Conservation (phyloP, 345 rosid genomes). For the Linum trigynum region DNA sequence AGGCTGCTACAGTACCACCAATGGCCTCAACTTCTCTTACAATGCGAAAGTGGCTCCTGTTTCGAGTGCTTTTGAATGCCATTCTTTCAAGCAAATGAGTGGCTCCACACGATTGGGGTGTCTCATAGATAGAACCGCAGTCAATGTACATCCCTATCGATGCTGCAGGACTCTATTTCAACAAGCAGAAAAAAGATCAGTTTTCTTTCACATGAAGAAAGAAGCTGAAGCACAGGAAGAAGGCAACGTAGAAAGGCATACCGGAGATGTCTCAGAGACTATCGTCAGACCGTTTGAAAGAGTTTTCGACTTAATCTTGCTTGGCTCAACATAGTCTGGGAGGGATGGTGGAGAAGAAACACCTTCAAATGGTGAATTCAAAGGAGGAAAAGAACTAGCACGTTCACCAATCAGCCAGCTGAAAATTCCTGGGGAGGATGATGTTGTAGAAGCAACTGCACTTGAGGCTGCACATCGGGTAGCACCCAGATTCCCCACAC, state of each 20-base stretch:
- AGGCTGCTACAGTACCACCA: constrained; percentile 65
- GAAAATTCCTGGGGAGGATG: constrained; percentile 44
- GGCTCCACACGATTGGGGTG: constrained; percentile 54
- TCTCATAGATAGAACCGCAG: constrained; percentile 68
- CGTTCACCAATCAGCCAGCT: constrained; percentile 58
- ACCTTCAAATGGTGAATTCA: constrained; percentile 50
- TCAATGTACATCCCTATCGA: constrained; percentile 71
- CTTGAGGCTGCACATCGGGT: constrained; percentile 44
- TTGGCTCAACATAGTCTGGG: constrained; percentile 58
- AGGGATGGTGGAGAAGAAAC: constrained; percentile 45
- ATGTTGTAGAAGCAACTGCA: constrained; percentile 33
- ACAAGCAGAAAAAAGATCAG: not conserved
- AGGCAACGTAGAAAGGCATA: constrained; percentile 17
- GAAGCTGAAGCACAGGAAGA: not conserved
- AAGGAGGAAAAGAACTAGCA: constrained; percentile 36
- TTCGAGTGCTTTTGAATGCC: constrained; percentile 82
- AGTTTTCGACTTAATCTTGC: constrained; percentile 43
- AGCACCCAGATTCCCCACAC: constrained; percentile 30
- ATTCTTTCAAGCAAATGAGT: constrained; percentile 77
- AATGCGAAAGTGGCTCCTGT: constrained; percentile 63
- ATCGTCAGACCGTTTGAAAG: constrained; percentile 67
- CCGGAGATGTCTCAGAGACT: constrained; percentile 58
- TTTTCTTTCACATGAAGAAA: not conserved
- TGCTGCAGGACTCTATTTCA: constrained; percentile 58
- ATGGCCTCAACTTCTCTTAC: constrained; percentile 82